These are phyloP conservation scores for Lophium mytilinum DNA, from an alignment of 495 filamentous ascomycete species.

Conservation along the genomic window DNA sequence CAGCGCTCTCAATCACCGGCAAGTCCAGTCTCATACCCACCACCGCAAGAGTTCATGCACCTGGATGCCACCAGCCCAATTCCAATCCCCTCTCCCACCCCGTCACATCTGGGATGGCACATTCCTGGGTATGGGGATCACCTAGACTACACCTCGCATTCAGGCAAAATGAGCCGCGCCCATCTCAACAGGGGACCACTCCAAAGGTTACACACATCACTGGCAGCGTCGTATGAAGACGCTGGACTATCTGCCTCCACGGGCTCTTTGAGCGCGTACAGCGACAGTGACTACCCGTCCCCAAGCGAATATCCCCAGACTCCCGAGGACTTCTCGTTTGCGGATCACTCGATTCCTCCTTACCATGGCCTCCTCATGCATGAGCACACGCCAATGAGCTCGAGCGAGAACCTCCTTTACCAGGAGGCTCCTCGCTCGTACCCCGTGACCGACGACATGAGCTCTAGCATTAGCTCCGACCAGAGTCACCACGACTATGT, in stretches of 20 bases:
- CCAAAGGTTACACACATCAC: slow-evolving; percentile 36
- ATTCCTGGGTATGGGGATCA: slow-evolving; percentile 31
- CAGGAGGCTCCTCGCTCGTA: slow-evolving; percentile 23
- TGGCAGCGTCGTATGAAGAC: slow-evolving; percentile 33
- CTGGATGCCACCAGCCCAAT: slow-evolving; percentile 28
- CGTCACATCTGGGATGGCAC: slow-evolving; percentile 25
- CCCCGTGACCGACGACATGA: slow-evolving; percentile 30
- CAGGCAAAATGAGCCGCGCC: slow-evolving; percentile 22
- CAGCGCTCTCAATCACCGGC: slow-evolving; percentile 8
- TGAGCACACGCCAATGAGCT: slow-evolving; percentile 22
- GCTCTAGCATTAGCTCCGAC: slow-evolving; percentile 33
- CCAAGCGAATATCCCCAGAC: slow-evolving; percentile 38
- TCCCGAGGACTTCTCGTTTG: slow-evolving; percentile 27
- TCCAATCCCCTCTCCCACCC: slow-evolving; percentile 26
- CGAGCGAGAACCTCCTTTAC: slow-evolving; percentile 21
- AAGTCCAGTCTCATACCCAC: slow-evolving; percentile 16
- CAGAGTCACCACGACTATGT: slow-evolving; percentile 28
- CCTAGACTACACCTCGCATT: slow-evolving; percentile 24
- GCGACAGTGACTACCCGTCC: slow-evolving; percentile 38
- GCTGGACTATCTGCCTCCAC: slow-evolving; percentile 36
- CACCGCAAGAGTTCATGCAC: slow-evolving; percentile 20
- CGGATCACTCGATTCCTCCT: slow-evolving; percentile 22
- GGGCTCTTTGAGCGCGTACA: slow-evolving; percentile 38
- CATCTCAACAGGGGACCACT: slow-evolving; percentile 27
- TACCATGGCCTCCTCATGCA: slow-evolving; percentile 17